These are phyloP conservation scores for Blastobotrys americana DNA, from an alignment of 805 yeast species.

Conservation along the genomic window DNA sequence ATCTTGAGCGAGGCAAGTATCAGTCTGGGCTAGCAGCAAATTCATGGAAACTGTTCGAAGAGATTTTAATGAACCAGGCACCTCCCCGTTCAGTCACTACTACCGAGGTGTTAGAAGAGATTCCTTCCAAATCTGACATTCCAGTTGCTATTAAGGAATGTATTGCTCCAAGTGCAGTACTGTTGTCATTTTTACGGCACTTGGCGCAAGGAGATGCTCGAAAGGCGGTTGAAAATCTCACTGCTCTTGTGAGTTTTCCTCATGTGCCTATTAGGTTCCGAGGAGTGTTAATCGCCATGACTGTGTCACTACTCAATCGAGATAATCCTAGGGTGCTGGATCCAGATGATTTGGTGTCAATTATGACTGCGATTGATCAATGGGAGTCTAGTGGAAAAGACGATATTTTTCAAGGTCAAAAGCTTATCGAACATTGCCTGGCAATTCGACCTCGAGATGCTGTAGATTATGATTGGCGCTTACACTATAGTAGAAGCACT, in stretches of 20 bases:
- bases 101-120: slow-evolving; percentile 1
- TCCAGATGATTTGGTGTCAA: slow-evolving; percentile 11
- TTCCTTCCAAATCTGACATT: slow-evolving; percentile 6
- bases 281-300: slow-evolving; percentile 17
- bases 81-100: slow-evolving; percentile 9
- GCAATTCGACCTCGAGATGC: background rate
- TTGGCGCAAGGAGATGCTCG: slow-evolving; percentile 7
- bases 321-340: slow-evolving; percentile 13
- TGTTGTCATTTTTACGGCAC: slow-evolving; percentile 15
- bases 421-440: slow-evolving; percentile 15
- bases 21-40: slow-evolving; percentile 16
- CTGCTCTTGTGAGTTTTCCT: slow-evolving; percentile 24
- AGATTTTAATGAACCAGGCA: slow-evolving; percentile 16
- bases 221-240: slow-evolving; percentile 19
- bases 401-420: slow-evolving; percentile 10
- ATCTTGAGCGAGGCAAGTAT: slow-evolving; percentile 20
- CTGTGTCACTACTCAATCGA: slow-evolving; percentile 14
- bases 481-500: slow-evolving; percentile 3
- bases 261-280: slow-evolving; percentile 22
- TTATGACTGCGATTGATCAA: slow-evolving; percentile 20
- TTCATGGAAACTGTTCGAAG: slow-evolving; percentile 26
- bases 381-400: slow-evolving; percentile 17
- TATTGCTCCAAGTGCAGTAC: slow-evolving; percentile 29
- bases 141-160: slow-evolving; percentile 23
- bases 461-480: slow-evolving; percentile 19